A percentile compares a stretch with the other conserved stretches of the same genome.
phyloP scores from a whole-genome alignment of 2,329 filamentous ascomycete species.

The Fusarium sp. region DNA sequence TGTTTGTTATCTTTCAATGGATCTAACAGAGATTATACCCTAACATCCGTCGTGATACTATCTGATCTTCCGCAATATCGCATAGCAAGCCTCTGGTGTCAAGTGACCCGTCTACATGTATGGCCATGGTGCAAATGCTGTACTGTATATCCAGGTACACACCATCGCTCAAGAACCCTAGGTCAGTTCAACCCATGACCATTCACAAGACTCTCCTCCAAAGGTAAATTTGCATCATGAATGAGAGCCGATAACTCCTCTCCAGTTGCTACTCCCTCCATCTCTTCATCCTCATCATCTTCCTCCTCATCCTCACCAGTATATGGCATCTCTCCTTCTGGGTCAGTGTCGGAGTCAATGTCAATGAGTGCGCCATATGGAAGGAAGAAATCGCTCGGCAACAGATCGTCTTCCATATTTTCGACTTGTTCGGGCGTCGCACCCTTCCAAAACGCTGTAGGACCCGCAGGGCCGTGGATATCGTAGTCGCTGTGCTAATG shows the following conservation, averaged over 20 bases:
- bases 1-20: too few species aligned
- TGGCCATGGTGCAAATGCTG: neutral
- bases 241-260: conserved; percentile 44
- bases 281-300: conserved; percentile 30
- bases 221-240: conserved; percentile 36
- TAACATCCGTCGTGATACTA: too few species aligned
- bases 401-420: conserved; percentile 49
- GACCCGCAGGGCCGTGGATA: conserved; percentile 76
- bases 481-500: conserved; percentile 69
- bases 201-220: conserved; percentile 28
- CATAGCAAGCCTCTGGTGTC: too few species aligned
- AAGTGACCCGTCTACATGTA: too few species aligned
- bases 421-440: conserved; percentile 60
- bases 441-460: conserved; percentile 83
- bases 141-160: neutral
- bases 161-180: neutral
- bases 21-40: too few species aligned
- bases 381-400: conserved; percentile 51
- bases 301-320: conserved; percentile 38
- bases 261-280: conserved; percentile 13
- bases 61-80: too few species aligned
- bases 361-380: conserved; percentile 46
- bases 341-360: conserved; percentile 35
- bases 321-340: conserved; percentile 50
- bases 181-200: conserved; percentile 3